Evolutionary conservation across 2,329 filamentous ascomycete genomes (phyloP), one percentile per base, ranked within the genome.

Genomic region (Sordariomycetes sp.): DNA sequence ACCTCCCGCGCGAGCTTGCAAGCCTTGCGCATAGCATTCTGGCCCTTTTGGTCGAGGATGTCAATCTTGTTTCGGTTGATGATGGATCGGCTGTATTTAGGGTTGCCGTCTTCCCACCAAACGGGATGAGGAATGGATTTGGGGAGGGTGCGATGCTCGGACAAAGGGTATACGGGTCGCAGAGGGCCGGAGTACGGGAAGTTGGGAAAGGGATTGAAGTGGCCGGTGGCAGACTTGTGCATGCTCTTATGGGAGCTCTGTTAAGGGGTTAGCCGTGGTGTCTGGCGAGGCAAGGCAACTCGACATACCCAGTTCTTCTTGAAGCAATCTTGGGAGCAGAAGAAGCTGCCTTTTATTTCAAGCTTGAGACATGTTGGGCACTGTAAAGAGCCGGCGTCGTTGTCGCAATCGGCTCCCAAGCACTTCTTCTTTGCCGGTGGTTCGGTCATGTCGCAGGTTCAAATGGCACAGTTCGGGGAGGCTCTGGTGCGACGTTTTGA

Each of bases 301-400:
- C n/a, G n/a, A 47, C 75, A 49, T 78, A 96, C 92, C 92, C 92
- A 98, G 68, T 87, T 98, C 60, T 79, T 82, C 72, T 95, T 96
- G 66, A 98, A 98, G 69, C 92, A 98, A 49, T 96, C 92, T 60
- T 98, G 92, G 19, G 87, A 87, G 68, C 92, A 98, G 66, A 96
- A 98, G 63, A 79, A 95, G 65, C 86, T 94, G 52, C 92, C 86
- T 54, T 88, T 79, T 49, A 79, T 81, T 35, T 82, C 85, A 29
- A 88, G 67, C 63, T 94, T 95, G 51, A 95, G 71, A 57, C 92
- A 98, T 32, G 86, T 96, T 35, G 92, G 92, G 60, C 92, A 98
- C 59, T 96, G 88, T 30, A 98, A 66, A 35, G 79, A 70, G 40
- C 86, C 81, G 37, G 88, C 88, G 43, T 90, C 81, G 43, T 95